Evolutionary conservation across 768 basidiomycete species (phyloP).

Genomic region (Filobasidium wieringae): DNA sequence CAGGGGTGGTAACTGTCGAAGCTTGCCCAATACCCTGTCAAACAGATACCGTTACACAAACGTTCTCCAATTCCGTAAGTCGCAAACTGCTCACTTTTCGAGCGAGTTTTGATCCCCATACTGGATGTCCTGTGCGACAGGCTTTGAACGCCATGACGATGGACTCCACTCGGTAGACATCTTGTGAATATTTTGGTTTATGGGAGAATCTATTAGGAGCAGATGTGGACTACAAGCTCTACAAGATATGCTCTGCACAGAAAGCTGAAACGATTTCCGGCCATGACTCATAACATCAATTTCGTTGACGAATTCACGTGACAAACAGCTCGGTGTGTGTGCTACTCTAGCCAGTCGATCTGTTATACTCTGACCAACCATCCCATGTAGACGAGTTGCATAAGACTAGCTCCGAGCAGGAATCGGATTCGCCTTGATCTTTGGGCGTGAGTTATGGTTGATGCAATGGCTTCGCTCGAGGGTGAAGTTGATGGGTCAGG

Average conservation of each 20-base stretch:
- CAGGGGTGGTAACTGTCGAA: constrained; percentile 68
- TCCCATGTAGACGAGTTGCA: constrained; percentile 76
- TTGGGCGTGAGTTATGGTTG: constrained; percentile 62
- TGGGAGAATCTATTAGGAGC: no score
- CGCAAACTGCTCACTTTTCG: constrained; percentile 43
- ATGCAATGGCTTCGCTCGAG: constrained; percentile 43
- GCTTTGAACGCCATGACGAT: constrained; percentile 65
- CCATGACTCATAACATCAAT: no score
- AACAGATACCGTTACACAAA: constrained; percentile 1
- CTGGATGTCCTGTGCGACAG: constrained; percentile 64
- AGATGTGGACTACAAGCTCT: no score
- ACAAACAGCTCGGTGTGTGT: no score
- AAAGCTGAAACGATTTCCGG: no score
- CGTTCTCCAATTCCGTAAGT: not conserved
- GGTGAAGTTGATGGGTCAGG: constrained; percentile 55
- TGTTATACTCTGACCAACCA: constrained; percentile 61
- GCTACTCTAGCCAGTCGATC: not conserved
- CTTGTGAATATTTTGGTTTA: no score
- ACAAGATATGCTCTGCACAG: no score
- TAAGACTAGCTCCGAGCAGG: constrained; percentile 70
- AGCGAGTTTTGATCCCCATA: constrained; percentile 59
- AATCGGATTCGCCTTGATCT: constrained; percentile 77
- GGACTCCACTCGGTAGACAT: constrained; percentile 52
- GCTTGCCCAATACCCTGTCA: constrained; percentile 64
- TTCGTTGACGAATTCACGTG: no score